Evolutionary conservation across 176 grass and related monocot species (phyloP).

Genomic region (Dendrocalamus sinicus): DNA sequence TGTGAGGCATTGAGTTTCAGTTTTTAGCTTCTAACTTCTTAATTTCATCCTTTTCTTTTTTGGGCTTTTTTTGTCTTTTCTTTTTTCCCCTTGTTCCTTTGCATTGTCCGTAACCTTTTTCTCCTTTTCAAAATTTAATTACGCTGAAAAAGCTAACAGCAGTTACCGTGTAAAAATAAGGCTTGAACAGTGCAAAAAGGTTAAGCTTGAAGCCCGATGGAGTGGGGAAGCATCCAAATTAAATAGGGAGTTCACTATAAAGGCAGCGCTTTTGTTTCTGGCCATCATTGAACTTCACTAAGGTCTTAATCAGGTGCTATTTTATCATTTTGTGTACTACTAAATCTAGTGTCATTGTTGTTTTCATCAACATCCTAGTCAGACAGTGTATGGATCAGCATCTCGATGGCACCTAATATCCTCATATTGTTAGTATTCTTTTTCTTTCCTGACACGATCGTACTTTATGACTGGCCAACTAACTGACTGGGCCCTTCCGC

Average conservation of each 20-base stretch:
- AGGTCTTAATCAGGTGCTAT: conserved; percentile 42
- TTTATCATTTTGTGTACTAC: conserved; percentile 36
- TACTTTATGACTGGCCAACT: conserved; percentile 70
- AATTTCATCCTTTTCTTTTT: too few relatives aligned
- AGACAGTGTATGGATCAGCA: conserved; percentile 23
- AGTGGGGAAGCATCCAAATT: conserved; percentile 2
- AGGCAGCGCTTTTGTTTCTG: conserved; percentile 39
- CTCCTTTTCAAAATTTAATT: too few relatives aligned
- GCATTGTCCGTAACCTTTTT: too few relatives aligned
- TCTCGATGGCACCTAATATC: conserved; percentile 44
- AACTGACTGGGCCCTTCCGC: conserved; percentile 50
- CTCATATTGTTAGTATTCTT: conserved; percentile 21
- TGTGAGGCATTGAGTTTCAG: neutral
- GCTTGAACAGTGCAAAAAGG: too few relatives aligned
- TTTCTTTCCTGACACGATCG: conserved; percentile 45
- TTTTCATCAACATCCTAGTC: conserved; percentile 51
- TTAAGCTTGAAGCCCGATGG: too few relatives aligned
- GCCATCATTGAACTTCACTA: conserved; percentile 39
- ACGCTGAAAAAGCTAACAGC: too few relatives aligned
- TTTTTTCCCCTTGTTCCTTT: too few relatives aligned
- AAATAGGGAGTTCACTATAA: conserved; percentile 28
- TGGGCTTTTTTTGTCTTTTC: too few relatives aligned
- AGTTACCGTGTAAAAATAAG: too few relatives aligned
- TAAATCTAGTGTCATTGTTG: conserved; percentile 46
- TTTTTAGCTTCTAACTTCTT: too few relatives aligned